These are phyloP conservation scores for Uromyces viciae-fabae DNA, from an alignment of 1,284 basidiomycete species.

Conservation along the genomic window DNA sequence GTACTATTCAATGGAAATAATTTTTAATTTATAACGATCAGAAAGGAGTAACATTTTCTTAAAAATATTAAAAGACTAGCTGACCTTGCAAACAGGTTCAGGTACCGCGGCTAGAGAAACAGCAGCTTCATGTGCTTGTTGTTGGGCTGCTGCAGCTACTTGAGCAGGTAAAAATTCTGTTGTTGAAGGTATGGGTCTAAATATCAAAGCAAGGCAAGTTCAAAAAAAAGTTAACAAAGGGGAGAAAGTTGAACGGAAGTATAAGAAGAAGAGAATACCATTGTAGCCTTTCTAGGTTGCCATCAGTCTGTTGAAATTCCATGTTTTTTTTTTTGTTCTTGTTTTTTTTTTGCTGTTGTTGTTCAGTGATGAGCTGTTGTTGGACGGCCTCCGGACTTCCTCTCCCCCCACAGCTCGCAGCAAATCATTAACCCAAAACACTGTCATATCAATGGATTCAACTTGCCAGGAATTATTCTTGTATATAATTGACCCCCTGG, in stretches of 20 bases:
- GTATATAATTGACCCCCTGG: too few species aligned
- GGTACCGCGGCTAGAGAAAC: constrained; percentile 53
- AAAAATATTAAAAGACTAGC: background rate
- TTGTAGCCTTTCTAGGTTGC: too few species aligned
- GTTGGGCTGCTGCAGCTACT: constrained; percentile 50
- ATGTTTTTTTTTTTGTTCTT: constrained; percentile 60
- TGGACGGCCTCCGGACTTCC: too few species aligned
- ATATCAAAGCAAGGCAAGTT: background rate
- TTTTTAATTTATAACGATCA: too few species aligned
- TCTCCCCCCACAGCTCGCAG: too few species aligned
- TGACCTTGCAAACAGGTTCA: constrained; percentile 52
- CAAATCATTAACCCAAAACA: too few species aligned
- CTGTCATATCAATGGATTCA: too few species aligned
- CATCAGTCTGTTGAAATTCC: too few species aligned
- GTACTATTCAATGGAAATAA: constrained; percentile 51
- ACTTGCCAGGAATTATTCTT: too few species aligned
- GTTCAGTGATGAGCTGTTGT: too few species aligned
- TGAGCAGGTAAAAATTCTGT: constrained; percentile 37
- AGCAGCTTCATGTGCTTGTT: constrained; percentile 50
- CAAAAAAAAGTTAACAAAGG: background rate
- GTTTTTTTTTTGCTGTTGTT: too few species aligned
- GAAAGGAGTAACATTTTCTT: too few species aligned
- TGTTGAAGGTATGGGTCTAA: constrained; percentile 38
- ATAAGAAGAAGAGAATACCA: background rate
- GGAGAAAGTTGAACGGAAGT: background rate